Evolutionary conservation across 257 asterid species (phyloP), one percentile per base, ranked within the genome.

Genomic region (Linderniella brevidens): DNA sequence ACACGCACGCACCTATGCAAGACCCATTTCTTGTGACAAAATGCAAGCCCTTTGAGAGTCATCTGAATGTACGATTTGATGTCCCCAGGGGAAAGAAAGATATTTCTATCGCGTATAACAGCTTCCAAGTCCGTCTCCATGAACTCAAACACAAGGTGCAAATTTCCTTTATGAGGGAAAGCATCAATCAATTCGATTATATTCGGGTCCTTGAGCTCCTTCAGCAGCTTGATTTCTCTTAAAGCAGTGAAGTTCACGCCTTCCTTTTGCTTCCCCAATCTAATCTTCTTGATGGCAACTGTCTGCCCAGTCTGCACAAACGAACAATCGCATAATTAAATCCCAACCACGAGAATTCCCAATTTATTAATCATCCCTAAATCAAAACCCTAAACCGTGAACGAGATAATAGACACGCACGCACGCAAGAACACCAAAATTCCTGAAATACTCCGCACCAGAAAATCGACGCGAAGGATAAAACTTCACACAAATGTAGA

Each of bases 101-200:
- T 85, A 58, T 85, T 79, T 53, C 87, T 73, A 65, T 90, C 96
- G 41, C 96, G 94, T 61, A 90, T 90, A 57, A 90, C 98, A 6
- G 98, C 94, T 68, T 90, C 98, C 11, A 90, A 71, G 68, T 90
- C 96, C 36, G 98, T 90, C 81, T 90, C 98, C 98, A 90, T 90
- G 60, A 90, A 90, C 71, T 90, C 98, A 70, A 90, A 90, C 64
- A 90, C 98, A 35, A 90, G 94, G 68, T 85, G 93, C 77, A 90
- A 66, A 70, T 90, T 90, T 52, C 93, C 98, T 52, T 90, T 85
- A 60, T 85, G 93, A 12, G 93, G 87, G 50, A 78, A 90, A 5
- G 93, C 76, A 47, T 90, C 98, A 17, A 75, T 90, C 70, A 90
- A 58, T 68, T 90, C 96, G n/a, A 90, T 85, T 42, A 90, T 71